Evolutionary conservation across 441 rosid genomes (phyloP).

Genomic region (Erysimum cheiri): DNA sequence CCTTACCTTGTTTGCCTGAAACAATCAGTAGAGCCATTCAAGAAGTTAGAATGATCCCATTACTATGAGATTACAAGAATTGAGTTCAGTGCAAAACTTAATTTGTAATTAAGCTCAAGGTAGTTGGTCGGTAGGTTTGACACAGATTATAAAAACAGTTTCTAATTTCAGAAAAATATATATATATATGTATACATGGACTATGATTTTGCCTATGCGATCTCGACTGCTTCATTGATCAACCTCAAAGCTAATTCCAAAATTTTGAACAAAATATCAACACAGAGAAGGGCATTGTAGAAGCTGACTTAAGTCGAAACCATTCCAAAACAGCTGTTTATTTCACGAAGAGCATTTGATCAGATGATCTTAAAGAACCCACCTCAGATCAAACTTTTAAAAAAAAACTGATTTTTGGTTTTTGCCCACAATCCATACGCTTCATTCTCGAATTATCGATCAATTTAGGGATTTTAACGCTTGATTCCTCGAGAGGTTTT

Average conservation of each 20-base stretch:
- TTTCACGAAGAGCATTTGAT: neutral
- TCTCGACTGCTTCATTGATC: slow-evolving; percentile 8
- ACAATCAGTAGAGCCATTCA: slow-evolving; percentile 22
- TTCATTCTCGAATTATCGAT: neutral
- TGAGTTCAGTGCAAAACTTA: neutral
- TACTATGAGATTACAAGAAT: slow-evolving; percentile 3
- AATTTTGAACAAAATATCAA: neutral
- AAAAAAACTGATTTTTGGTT: neutral
- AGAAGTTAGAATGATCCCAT: neutral
- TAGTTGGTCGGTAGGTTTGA: slow-evolving; percentile 39
- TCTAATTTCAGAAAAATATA: too few relatives aligned
- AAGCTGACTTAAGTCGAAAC: slow-evolving; percentile 1
- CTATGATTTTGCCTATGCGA: neutral
- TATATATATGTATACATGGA: neutral
- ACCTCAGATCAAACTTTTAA: slow-evolving; percentile 3
- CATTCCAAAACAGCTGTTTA: neutral
- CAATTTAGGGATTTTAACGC: slow-evolving; percentile 18
- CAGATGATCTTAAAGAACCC: slow-evolving; percentile 19
- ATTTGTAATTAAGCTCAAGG: slow-evolving; percentile 22
- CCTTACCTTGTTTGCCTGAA: neutral
- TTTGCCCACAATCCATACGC: slow-evolving; percentile 6
- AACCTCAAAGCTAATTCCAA: neutral
- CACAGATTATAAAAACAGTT: neutral
- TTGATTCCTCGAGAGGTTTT: neutral
- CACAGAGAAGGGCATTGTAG: neutral